phyloP scores from a whole-genome alignment of 129 eudicot genomes.

The sunflower (Helianthus annuus) region HanXRQr2.0-SUNRISE NC_035435.2:29265940-29266439 shows the following conservation, averaged over 20 bases:
- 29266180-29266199: slow-evolving; percentile 1
- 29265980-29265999: background rate
- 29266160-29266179: slow-evolving; percentile 18
- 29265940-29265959: too few species aligned
- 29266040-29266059: too few species aligned
- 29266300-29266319: background rate
- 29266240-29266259: slow-evolving; percentile 55
- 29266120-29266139: background rate
- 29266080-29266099: background rate
- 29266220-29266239: slow-evolving; percentile 42
- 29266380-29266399: slow-evolving; percentile 43
- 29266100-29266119: background rate
- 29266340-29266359: background rate
- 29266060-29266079: too few species aligned
- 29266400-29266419: slow-evolving; percentile 51
- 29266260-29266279: slow-evolving; percentile 49
- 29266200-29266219: slow-evolving; percentile 9
- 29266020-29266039: background rate
- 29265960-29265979: background rate
- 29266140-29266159: background rate
- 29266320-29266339: background rate
- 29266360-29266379: slow-evolving; percentile 47
- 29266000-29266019: slow-evolving; percentile 12
- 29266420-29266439: slow-evolving; percentile 52
- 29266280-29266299: background rate